Percentiles rank a stretch among this genome's conserved stretches.
phyloP scores from a whole-genome alignment of 805 yeast species.

The Tetrapisispora namnaoensis region DNA sequence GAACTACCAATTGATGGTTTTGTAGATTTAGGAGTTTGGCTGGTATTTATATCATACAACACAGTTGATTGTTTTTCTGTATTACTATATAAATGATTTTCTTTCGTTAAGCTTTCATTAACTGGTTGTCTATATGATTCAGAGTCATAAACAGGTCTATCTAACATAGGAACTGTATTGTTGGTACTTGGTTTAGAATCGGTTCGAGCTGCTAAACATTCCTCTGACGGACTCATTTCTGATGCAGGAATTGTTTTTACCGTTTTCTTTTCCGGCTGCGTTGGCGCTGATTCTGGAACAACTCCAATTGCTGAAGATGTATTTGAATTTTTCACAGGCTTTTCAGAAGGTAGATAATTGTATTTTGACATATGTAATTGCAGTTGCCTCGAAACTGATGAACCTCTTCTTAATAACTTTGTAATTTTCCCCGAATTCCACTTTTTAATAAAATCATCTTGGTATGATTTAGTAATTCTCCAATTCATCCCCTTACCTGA shows the following conservation, averaged over 20 bases:
- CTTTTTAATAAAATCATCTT: slow-evolving; percentile 72
- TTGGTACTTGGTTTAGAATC: neutral
- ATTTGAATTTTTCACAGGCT: neutral
- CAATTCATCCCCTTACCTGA: slow-evolving; percentile 99
- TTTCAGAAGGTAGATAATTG: slow-evolving; percentile 31
- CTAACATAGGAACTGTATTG: neutral
- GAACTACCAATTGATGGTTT: neutral
- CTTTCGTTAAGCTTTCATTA: neutral
- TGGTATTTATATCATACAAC: slow-evolving; percentile 1
- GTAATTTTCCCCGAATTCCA: slow-evolving; percentile 64
- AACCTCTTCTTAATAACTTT: slow-evolving; percentile 57
- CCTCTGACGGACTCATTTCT: neutral
- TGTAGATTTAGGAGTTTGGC: slow-evolving; percentile 1
- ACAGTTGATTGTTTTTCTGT: neutral
- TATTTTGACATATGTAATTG: slow-evolving; percentile 53
- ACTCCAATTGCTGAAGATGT: too few species aligned
- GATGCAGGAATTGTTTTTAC: neutral
- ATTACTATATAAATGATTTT: neutral
- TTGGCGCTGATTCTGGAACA: neutral
- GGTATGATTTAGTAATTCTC: slow-evolving; percentile 81
- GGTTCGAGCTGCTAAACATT: too few species aligned
- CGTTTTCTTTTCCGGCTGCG: neutral
- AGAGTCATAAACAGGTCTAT: neutral
- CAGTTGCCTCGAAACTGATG: slow-evolving; percentile 67
- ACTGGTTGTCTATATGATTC: neutral